phyloP scores from a whole-genome alignment of 2,329 filamentous ascomycete species.

The Penicillium sclerotiorum region DNA sequence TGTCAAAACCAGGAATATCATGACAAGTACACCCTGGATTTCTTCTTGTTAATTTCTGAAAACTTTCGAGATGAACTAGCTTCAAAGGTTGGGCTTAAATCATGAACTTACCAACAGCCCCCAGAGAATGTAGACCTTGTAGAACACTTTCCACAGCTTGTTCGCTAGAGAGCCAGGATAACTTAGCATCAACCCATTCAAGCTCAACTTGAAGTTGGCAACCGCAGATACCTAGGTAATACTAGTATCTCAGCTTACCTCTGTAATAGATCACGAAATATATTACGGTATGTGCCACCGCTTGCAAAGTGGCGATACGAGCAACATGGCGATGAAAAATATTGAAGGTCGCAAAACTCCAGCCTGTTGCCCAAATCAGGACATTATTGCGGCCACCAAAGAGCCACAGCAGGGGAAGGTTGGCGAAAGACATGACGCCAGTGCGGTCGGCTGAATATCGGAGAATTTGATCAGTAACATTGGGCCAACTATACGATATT shows the following conservation, averaged over 20 bases:
- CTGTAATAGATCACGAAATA: slow-evolving; percentile 52
- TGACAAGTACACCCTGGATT: slow-evolving; percentile 33
- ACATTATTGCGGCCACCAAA: slow-evolving; percentile 70
- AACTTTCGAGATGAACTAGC: not conserved
- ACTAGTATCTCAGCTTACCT: slow-evolving; percentile 23
- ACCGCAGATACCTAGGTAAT: too few relatives aligned
- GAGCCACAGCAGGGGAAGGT: slow-evolving; percentile 66
- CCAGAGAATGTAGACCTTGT: slow-evolving; percentile 34
- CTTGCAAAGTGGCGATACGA: slow-evolving; percentile 63
- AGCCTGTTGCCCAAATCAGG: slow-evolving; percentile 67
- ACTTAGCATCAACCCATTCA: too few relatives aligned
- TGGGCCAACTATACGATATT: slow-evolving; percentile 30
- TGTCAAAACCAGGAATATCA: slow-evolving; percentile 48
- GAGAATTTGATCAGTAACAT: slow-evolving; percentile 41
- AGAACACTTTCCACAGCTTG: slow-evolving; percentile 29
- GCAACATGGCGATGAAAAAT: slow-evolving; percentile 70
- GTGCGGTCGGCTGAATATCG: slow-evolving; percentile 66
- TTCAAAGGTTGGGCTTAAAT: not conserved
- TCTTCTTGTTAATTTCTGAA: not conserved
- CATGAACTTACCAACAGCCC: slow-evolving; percentile 28
- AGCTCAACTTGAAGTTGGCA: too few relatives aligned
- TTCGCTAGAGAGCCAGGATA: slow-evolving; percentile 17
- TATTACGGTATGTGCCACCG: slow-evolving; percentile 63
- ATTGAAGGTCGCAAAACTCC: slow-evolving; percentile 68
- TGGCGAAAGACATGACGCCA: slow-evolving; percentile 65